Evolutionary conservation across 768 basidiomycete genomes (phyloP), one percentile per base, ranked within the genome.

Genomic region (Rhizopogon vinicolor): DNA sequence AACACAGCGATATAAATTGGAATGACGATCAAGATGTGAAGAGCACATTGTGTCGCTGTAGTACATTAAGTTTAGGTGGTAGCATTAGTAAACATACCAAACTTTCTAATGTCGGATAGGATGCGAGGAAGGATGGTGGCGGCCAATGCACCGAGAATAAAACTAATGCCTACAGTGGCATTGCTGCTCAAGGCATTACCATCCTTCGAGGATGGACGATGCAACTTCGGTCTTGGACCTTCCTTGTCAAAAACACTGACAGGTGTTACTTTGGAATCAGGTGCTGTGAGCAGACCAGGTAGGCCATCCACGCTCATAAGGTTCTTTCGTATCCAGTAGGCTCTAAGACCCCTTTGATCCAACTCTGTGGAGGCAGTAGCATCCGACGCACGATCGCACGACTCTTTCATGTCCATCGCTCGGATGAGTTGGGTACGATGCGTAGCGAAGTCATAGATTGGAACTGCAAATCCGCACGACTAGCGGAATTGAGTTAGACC

Each of bases 391-490:
- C 71, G 68, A 56, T 84, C 82, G 5, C 60, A 50, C 0, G 55
- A 42, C 65, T 86, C 84, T 42, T 70, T 73, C 60, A 69, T 73
- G 5, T 66, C 65, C 18, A 73, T 70, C 65, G 63, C 71, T 40
- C 77, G 69, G 35, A 76, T 70, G 28, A 85, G 78, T 10, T 74
- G 77, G 9, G 74, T 78, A 18, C 86, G 83, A 52, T 85, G 80
- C 28, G 74, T 71, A 52, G 77, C 71, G 67, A 84, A 88, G 43
- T 77, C 73, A 64, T 81, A 87, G 58, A 80, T 73, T 5, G 87
- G 86, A 25, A 89, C 81, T 4, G 77, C 77, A 57, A 73, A 87
- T 18, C 87, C 85, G 58, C 86, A 89, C 0, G 85, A 85, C 86
- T 87, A n/a, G 18, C 39, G 44, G 39, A 57, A 56, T 12, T 33